Conservation (phyloP, 2,329 filamentous ascomycete genomes). For the Emericellopsis cladophorae region DNA sequence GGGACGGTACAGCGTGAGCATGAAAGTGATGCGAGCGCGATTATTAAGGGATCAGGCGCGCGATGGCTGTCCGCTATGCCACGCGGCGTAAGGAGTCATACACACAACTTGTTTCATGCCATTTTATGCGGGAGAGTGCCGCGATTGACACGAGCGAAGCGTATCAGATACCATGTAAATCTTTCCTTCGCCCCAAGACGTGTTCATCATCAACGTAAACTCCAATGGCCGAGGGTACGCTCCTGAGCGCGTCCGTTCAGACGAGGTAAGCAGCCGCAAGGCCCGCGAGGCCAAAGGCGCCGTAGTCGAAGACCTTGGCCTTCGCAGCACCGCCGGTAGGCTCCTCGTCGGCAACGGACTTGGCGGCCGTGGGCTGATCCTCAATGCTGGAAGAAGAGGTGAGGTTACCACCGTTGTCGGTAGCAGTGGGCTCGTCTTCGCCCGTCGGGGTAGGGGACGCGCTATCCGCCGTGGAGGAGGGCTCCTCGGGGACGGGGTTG, state of each 20-base stretch:
- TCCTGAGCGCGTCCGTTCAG: conserved; percentile 5
- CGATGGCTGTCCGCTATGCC: conserved; percentile 51
- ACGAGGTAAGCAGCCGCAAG: conserved; percentile 13
- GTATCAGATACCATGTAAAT: not conserved
- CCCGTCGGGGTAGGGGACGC: not conserved
- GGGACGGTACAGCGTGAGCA: conserved; percentile 30
- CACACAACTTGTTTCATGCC: not conserved
- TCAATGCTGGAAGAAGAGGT: conserved; percentile 2
- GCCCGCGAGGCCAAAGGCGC: conserved; percentile 12
- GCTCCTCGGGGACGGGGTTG: conserved; percentile 3
- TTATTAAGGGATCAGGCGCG: conserved; percentile 59
- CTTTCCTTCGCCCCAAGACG: too few relatives aligned
- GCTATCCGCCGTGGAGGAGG: not conserved
- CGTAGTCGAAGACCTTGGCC: conserved; percentile 10
- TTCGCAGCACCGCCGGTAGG: conserved; percentile 8
- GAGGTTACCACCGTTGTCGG: conserved; percentile 3
- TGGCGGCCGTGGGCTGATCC: conserved; percentile 1
- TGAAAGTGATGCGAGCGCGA: conserved; percentile 79
- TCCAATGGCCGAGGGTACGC: not conserved
- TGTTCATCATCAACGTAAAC: not conserved
- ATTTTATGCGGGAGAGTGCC: not conserved
- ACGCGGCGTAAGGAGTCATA: conserved; percentile 3
- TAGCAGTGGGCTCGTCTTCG: not conserved
- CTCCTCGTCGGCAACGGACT: conserved; percentile 16
- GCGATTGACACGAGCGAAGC: not conserved